Conservation (phyloP, 2,329 filamentous ascomycete species). For the Pestalotiopsis sp. region DNA sequence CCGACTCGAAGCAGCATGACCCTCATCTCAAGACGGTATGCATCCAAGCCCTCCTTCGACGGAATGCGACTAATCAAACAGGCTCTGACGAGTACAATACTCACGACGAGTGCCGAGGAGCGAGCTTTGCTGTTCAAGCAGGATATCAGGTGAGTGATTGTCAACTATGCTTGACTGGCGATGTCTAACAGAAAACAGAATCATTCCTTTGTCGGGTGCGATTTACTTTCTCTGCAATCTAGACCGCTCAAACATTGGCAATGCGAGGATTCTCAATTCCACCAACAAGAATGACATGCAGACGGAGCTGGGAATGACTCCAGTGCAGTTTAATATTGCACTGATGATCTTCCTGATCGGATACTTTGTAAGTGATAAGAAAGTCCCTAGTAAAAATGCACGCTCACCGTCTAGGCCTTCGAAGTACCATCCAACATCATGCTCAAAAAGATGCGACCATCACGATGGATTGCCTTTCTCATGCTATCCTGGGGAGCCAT, state of each 20-base stretch:
- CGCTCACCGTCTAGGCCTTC: constrained; percentile 40
- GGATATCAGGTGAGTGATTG: constrained; percentile 38
- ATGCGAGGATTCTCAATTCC: constrained; percentile 67
- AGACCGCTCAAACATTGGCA: constrained; percentile 70
- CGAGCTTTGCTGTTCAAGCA: constrained; percentile 56
- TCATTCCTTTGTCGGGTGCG: constrained; percentile 63
- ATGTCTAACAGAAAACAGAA: constrained; percentile 40
- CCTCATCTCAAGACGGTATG: neutral
- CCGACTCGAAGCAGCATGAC: neutral
- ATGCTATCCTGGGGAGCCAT: constrained; percentile 69
- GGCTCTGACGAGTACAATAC: neutral
- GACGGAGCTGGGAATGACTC: constrained; percentile 61
- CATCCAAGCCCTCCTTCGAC: neutral
- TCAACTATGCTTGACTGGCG: neutral
- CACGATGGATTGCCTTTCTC: constrained; percentile 67
- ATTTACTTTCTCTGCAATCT: constrained; percentile 72
- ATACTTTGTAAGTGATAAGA: constrained; percentile 24
- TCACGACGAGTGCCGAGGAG: constrained; percentile 22
- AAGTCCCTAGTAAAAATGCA: neutral
- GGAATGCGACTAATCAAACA: neutral
- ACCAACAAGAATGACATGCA: constrained; percentile 64
- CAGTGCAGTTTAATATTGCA: constrained; percentile 61
- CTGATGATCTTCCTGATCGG: constrained; percentile 26
- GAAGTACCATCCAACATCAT: constrained; percentile 69
- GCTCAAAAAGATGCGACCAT: constrained; percentile 65